Evolutionary conservation across 129 eudicot species (phyloP), one percentile per base, ranked within the genome.

Genomic region (Glebionis coronaria): DNA sequence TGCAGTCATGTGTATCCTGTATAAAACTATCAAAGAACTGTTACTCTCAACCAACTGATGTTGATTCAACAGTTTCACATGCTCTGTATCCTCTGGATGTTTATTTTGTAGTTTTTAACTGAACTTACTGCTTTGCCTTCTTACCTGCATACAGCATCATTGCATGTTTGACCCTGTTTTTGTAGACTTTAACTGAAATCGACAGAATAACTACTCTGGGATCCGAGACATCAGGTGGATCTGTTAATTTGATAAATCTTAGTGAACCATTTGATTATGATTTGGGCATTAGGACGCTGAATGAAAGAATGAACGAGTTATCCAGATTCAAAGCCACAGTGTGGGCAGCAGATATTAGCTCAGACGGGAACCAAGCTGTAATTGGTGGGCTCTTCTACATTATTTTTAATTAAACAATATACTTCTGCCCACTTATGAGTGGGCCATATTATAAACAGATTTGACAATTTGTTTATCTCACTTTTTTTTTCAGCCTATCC

Each of bases 161-260:
- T 23, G 7, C 61, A 56, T 21, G 61, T 56, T 11, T 56, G 23
- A 52, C n/a, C 38, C 12, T n/a, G n/a, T 16, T 18, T 21, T 9
- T 57, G 27, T 10, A 11, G 42, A 68, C 93, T 68, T 88, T 81
- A 70, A 90, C 90, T 67, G 29, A 40, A 47, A 77, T 71, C 59
- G 44, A 82, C 85, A 90, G 97, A 75, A 62, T 94, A 62, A 87
- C 99, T 63, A 84, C 97, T 44, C 78, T 89, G 82, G 97, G 97
- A 54, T 80, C 87, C 25, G 98, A 82, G 31, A 29, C 75, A 65
- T 73, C 85, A 27, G 85, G 91, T 63, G 99, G 99, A 68, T 75
- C 82, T 63, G 85, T 94, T 74, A 70, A 76, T 73, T n/a, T 72
- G 21, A 72, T 94, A 70, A 82, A 87, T 80, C 78, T 90, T 56